These are phyloP conservation scores for Hyphodiscus sp. DNA, from an alignment of 2,329 filamentous ascomycete genomes.

Conservation along the genomic window DNA sequence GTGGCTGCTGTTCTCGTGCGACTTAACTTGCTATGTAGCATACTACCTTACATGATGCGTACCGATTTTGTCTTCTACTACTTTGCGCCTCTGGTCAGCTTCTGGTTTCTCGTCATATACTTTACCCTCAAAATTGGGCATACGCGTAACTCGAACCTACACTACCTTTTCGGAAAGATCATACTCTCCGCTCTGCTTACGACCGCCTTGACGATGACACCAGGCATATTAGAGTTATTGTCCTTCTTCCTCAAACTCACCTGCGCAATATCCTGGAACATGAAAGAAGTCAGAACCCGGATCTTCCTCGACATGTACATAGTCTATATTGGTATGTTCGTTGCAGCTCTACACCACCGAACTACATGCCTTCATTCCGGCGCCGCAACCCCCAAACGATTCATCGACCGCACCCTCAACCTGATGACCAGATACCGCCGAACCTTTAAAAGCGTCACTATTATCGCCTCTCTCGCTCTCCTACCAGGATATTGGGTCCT, in stretches of 20 bases:
- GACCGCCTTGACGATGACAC: slow-evolving; percentile 31
- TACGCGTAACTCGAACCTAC: slow-evolving; percentile 36
- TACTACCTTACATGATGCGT: slow-evolving; percentile 48
- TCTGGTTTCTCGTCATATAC: slow-evolving; percentile 57
- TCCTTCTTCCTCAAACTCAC: slow-evolving; percentile 33
- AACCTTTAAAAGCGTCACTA: slow-evolving; percentile 10
- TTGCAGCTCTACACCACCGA: slow-evolving; percentile 37
- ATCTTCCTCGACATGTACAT: slow-evolving; percentile 47
- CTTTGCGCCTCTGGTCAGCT: slow-evolving; percentile 51
- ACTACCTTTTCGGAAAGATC: slow-evolving; percentile 42
- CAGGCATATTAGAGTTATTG: slow-evolving; percentile 37
- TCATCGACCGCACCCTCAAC: slow-evolving; percentile 15
- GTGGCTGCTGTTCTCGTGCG: slow-evolving; percentile 48
- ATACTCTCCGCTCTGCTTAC: slow-evolving; percentile 37
- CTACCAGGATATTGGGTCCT: slow-evolving; percentile 20
- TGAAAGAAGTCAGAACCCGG: slow-evolving; percentile 43
- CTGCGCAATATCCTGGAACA: slow-evolving; percentile 43
- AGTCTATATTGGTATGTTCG: slow-evolving; percentile 49
- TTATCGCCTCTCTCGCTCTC: slow-evolving; percentile 17
- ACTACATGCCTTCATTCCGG: slow-evolving; percentile 22
- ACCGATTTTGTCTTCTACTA: slow-evolving; percentile 52
- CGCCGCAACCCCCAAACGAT: slow-evolving; percentile 18
- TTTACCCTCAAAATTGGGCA: slow-evolving; percentile 40
- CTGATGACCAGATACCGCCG: slow-evolving; percentile 7
- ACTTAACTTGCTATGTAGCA: slow-evolving; percentile 48